Base-by-base conservation (phyloP, 169 alveolate species). In the Theileria annulata region DNA sequence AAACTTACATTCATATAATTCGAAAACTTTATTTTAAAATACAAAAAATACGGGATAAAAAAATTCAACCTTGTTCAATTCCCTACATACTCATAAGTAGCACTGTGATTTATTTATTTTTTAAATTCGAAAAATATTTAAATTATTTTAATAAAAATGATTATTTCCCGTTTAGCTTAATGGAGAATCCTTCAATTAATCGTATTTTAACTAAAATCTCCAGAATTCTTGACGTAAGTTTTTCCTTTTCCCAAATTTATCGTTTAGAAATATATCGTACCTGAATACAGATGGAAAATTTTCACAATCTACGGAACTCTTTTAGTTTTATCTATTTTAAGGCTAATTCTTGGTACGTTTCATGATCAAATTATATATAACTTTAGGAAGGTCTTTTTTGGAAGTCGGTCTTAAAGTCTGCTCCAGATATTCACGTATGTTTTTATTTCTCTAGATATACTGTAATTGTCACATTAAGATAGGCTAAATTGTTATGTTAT, bases 1-100 rank as follows among this genome's bases (percentile, higher is more conserved):
- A 42, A 68, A 68, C 76, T 68, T 68, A 68, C 76, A 23, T 68
- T 68, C 76, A 68, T 68, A n/a, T 17, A n/a, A 42, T 27, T 58
- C 8, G 49, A 2, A 17, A n/a, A 17, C 8, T 8, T 25, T 58
- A 58, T 58, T 58, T 58, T 12, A 23, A 58, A 25, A 58, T 25
- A 58, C 30, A 42, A 8, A 42, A 42, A 42, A 42, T 42, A 42
- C 51, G 6, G 6, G 0, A 42, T 42, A 42, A 42, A 12, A 42
- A 42, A 42, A 42, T 8, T 42, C 51, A 42, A 2, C 13, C 51
- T n/a, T 10, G 51, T 42, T 42, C 19, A 2, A 8, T 42, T 42
- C 51, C 51, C 51, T 42, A 42, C 51, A 42, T 42, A 42, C 51
- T 42, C 51, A 3, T 42, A 42, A 42, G 51, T 42, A 12, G 13